These are phyloP conservation scores for Herpetomonas samuelpessoai DNA, from an alignment of 208 protist genomes.

Conservation along the genomic window DNA sequence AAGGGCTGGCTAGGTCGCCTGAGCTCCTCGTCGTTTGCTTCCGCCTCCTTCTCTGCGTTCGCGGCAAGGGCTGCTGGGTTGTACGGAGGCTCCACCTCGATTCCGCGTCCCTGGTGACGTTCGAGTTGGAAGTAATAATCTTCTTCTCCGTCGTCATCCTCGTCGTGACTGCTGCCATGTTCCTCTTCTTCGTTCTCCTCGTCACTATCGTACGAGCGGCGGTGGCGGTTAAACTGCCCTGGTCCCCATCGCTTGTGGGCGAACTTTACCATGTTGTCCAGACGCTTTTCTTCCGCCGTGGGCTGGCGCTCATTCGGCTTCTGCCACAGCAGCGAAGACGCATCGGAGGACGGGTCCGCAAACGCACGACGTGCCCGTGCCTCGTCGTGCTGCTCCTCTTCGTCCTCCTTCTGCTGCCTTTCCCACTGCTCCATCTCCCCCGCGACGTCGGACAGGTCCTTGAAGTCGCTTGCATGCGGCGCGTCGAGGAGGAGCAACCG, in stretches of 20 bases:
- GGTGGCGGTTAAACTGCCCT: not conserved
- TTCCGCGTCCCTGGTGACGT: not conserved
- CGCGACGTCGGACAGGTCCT: constrained; percentile 20
- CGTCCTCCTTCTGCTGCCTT: constrained; percentile 6
- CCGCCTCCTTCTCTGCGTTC: not conserved
- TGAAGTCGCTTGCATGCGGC: constrained; percentile 56
- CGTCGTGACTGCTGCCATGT: not conserved
- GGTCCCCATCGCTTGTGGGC: not conserved
- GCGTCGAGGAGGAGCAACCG: constrained; percentile 74
- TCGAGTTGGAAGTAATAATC: not conserved
- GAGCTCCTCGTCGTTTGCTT: constrained; percentile 1
- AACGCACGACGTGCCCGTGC: not conserved
- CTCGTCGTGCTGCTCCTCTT: not conserved
- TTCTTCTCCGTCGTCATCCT: not conserved
- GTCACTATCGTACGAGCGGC: constrained; percentile 8
- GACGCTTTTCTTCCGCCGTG: constrained; percentile 3
- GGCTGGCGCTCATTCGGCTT: not conserved
- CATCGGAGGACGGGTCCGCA: not conserved
- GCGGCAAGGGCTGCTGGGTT: not conserved
- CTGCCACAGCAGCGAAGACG: not conserved
- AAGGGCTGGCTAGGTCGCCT: not conserved
- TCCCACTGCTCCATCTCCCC: constrained; percentile 9
- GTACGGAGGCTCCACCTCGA: constrained; percentile 2
- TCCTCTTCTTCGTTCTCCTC: constrained; percentile 14
- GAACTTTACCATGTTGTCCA: constrained; percentile 3